Conservation (phyloP, 805 yeast species). For the Brettanomyces naardenensis region DNA sequence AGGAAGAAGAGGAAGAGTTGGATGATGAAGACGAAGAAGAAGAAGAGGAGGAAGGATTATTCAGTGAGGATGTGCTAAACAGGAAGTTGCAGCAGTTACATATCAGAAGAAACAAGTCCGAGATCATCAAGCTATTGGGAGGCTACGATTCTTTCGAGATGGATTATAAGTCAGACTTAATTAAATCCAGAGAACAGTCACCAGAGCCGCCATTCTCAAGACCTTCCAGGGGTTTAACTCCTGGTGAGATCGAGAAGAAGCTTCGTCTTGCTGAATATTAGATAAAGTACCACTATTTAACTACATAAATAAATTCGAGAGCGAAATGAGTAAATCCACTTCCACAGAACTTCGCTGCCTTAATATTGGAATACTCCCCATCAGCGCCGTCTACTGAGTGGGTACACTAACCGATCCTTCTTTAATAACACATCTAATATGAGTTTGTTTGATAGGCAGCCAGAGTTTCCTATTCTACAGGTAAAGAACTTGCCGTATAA, state of each 20-base stretch:
- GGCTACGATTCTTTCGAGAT: slow-evolving; percentile 85
- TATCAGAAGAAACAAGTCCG: slow-evolving; percentile 16
- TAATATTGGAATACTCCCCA: too few relatives aligned
- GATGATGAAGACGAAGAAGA: slow-evolving; percentile 2
- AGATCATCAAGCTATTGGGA: slow-evolving; percentile 43
- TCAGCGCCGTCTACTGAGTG: too few relatives aligned
- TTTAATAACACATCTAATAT: too few relatives aligned
- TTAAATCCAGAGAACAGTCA: slow-evolving; percentile 50
- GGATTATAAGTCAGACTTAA: slow-evolving; percentile 39
- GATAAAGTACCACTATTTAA: too few relatives aligned
- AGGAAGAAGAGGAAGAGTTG: slow-evolving; percentile 1
- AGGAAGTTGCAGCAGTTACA: slow-evolving; percentile 13
- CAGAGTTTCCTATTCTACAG: slow-evolving; percentile 30
- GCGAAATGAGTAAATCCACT: too few relatives aligned
- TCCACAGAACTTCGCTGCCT: too few relatives aligned
- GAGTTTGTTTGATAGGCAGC: slow-evolving; percentile 8
- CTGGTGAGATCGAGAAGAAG: slow-evolving; percentile 56
- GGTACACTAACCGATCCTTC: too few relatives aligned
- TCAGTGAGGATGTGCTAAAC: slow-evolving; percentile 13
- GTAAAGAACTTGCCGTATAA: slow-evolving; percentile 54
- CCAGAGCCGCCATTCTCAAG: slow-evolving; percentile 41
- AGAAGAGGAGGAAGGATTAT: slow-evolving; percentile 5
- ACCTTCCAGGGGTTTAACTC: slow-evolving; percentile 19
- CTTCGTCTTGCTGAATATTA: slow-evolving; percentile 56
- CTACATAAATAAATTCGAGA: too few relatives aligned